Conservation (phyloP, 2,329 filamentous ascomycete species). For the Aaosphaeria pasadenensis region DNA sequence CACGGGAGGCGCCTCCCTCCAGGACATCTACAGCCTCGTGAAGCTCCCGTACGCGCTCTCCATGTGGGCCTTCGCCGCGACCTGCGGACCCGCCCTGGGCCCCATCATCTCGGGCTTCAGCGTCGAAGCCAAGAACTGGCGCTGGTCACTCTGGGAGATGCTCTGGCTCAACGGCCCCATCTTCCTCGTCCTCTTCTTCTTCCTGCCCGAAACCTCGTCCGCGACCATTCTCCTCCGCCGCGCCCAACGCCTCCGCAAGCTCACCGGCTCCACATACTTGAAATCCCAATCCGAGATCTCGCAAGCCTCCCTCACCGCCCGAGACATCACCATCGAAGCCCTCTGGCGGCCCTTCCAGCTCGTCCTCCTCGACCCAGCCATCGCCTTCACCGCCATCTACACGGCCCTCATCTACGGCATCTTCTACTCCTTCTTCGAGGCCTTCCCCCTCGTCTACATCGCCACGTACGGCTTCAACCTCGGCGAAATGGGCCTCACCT, state of each 20-base stretch:
- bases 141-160: constrained; percentile 86
- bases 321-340: constrained; percentile 52
- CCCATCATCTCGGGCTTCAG: constrained; percentile 71
- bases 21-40: constrained; percentile 40
- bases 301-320: constrained; percentile 37
- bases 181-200: constrained; percentile 77
- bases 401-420: constrained; percentile 77
- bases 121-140: constrained; percentile 68
- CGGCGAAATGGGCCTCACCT: constrained; percentile 75
- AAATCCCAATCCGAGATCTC: constrained; percentile 81
- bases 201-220: constrained; percentile 83
- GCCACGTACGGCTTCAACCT: constrained; percentile 74
- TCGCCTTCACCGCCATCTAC: constrained; percentile 79
- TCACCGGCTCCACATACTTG: constrained; percentile 62
- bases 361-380: constrained; percentile 78
- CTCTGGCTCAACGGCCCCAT: constrained; percentile 70
- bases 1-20: constrained; percentile 36
- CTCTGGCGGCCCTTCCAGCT: constrained; percentile 75
- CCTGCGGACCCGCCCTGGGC: constrained; percentile 62
- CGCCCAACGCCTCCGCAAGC: constrained; percentile 67
- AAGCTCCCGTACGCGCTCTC: constrained; percentile 45
- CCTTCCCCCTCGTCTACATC: constrained; percentile 65
- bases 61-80: constrained; percentile 45
- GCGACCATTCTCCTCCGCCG: constrained; percentile 71
- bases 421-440: constrained; percentile 74